Evolutionary conservation across 1,139 yeast genomes (phyloP).

Genomic region (Geotrichum europaeum): DNA sequence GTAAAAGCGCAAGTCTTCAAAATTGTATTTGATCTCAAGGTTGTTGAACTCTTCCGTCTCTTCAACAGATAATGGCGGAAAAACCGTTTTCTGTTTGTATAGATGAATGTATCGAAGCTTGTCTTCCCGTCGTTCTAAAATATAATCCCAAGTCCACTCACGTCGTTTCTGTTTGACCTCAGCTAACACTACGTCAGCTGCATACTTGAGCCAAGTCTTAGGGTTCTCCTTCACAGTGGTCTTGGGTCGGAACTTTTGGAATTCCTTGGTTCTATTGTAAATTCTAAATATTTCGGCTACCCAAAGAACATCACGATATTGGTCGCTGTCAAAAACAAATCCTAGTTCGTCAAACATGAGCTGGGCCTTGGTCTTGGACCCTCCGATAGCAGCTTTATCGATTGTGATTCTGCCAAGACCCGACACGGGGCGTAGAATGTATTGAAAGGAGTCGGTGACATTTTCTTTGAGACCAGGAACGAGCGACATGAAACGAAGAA

Average conservation of each 20-base stretch:
- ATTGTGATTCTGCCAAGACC: conserved; percentile 81
- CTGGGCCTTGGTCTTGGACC: conserved; percentile 71
- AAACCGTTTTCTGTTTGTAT: conserved; percentile 48
- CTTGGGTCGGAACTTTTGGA: conserved; percentile 63
- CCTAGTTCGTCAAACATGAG: conserved; percentile 84
- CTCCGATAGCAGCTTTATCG: conserved; percentile 59
- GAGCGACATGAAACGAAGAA: conserved; percentile 32
- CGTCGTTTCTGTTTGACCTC: conserved; percentile 78
- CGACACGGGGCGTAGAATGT: conserved; percentile 76
- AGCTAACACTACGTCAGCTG: conserved; percentile 62
- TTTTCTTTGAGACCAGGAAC: conserved; percentile 26
- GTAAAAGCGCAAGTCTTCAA: conserved; percentile 79
- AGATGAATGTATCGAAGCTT: conserved; percentile 61
- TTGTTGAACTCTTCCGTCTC: conserved; percentile 42
- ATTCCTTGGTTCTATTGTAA: conserved; percentile 69
- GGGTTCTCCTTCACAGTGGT: conserved; percentile 61
- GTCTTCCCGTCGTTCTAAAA: conserved; percentile 65
- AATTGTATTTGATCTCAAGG: conserved; percentile 56
- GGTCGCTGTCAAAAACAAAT: conserved; percentile 73
- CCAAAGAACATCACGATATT: conserved; percentile 75
- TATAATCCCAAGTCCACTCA: conserved; percentile 85
- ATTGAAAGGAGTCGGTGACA: conserved; percentile 44
- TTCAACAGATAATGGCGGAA: conserved; percentile 31
- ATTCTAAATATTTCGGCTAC: conserved; percentile 78
- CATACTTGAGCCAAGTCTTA: conserved; percentile 72